phyloP scores from a whole-genome alignment of 129 eudicot genomes.

The Artemisia annua region DNA sequence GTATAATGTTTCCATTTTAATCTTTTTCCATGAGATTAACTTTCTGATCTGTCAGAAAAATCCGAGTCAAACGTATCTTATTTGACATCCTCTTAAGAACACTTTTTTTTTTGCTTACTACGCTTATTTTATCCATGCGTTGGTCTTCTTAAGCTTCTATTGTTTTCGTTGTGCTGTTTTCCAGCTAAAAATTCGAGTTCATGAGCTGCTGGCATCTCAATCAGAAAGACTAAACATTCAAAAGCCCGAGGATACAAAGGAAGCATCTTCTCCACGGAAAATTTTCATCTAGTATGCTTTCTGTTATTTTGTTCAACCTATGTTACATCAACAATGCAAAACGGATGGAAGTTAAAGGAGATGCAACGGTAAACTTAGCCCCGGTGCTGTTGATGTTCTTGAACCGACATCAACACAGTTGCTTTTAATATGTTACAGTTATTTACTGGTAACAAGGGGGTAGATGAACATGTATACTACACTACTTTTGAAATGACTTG shows the following conservation, averaged over 20 bases:
- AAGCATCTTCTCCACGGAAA: constrained; percentile 21
- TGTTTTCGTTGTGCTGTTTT: background rate
- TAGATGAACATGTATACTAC: too few species aligned
- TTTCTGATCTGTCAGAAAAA: background rate
- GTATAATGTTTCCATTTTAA: background rate
- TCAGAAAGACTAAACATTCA: constrained; percentile 41
- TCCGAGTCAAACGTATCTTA: background rate
- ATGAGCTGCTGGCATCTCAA: constrained; percentile 68
- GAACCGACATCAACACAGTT: background rate
- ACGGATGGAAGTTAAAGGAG: background rate
- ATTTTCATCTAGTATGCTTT: constrained; percentile 14
- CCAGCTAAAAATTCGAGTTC: constrained; percentile 75
- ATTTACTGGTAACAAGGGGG: too few species aligned
- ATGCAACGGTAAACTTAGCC: background rate
- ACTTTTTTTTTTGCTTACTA: background rate
- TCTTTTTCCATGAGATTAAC: background rate
- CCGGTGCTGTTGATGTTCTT: background rate
- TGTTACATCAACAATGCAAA: constrained; percentile 1
- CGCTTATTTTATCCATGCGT: background rate
- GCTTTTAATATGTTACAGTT: background rate
- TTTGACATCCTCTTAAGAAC: background rate
- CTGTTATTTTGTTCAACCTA: background rate
- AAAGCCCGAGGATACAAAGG: constrained; percentile 30
- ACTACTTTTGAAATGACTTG: too few species aligned
- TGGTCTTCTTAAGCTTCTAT: background rate